A percentile compares a stretch with the other conserved stretches of the same genome.
phyloP scores from a whole-genome alignment of 2,329 filamentous ascomycete genomes.

The Cercospora zeina region DNA sequence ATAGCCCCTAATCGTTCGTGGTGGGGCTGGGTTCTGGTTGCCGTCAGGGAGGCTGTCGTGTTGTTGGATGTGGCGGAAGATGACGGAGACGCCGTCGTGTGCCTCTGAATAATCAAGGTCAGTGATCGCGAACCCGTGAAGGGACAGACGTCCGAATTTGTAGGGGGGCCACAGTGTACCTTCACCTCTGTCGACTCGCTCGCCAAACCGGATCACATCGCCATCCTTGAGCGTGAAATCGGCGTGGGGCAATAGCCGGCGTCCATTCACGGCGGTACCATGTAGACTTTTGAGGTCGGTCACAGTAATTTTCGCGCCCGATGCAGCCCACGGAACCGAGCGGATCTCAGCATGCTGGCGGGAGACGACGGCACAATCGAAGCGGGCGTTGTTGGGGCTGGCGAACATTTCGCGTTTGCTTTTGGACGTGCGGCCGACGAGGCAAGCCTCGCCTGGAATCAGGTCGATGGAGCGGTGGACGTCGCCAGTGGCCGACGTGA shows the following conservation, averaged over 20 bases:
- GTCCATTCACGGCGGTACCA: conserved; percentile 41
- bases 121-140: conserved; percentile 5
- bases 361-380: conserved; percentile 43
- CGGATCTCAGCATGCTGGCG: conserved; percentile 40
- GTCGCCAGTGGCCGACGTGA: conserved; percentile 22
- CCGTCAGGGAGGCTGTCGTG: conserved; percentile 11
- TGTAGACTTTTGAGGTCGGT: conserved; percentile 39
- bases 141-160: background rate
- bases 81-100: conserved; percentile 36
- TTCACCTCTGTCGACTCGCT: conserved; percentile 32
- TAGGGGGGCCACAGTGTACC: conserved; percentile 27
- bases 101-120: conserved; percentile 25
- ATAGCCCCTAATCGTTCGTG: conserved; percentile 25
- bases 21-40: conserved; percentile 9
- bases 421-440: conserved; percentile 49
- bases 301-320: conserved; percentile 32
- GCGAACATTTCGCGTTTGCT: conserved; percentile 41
- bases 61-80: conserved; percentile 23
- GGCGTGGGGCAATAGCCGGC: conserved; percentile 26
- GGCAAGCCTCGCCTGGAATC: conserved; percentile 30
- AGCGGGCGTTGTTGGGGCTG: conserved; percentile 38
- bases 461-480: conserved; percentile 31
- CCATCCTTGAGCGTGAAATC: conserved; percentile 29
- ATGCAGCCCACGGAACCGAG: conserved; percentile 18
- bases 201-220: conserved; percentile 40